Evolutionary conservation across 1,284 basidiomycete species (phyloP).

Genomic region (Cryptococcus sp.): DNA sequence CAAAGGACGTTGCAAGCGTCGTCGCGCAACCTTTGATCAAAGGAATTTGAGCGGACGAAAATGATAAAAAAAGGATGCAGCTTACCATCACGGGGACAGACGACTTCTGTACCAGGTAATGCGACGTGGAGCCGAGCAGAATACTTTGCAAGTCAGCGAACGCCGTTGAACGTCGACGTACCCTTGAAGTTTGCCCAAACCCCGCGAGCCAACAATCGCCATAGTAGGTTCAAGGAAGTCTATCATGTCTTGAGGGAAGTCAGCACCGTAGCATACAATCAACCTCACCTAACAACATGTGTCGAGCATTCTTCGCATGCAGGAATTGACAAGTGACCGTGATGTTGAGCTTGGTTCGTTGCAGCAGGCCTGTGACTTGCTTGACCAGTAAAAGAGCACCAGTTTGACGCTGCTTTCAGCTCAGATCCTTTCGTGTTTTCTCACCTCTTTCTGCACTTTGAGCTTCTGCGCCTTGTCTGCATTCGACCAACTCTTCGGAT

Average conservation of each 20-base stretch:
- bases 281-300: constrained; percentile 82
- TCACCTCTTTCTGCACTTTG: constrained; percentile 82
- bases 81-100: constrained; percentile 83
- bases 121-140: constrained; percentile 92
- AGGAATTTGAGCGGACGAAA: not conserved
- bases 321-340: constrained; percentile 89
- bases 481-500: constrained; percentile 67
- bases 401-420: constrained; percentile 69
- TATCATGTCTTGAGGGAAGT: constrained; percentile 66
- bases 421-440: constrained; percentile 16
- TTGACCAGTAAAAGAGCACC: constrained; percentile 81
- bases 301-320: constrained; percentile 90
- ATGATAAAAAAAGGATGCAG: not conserved
- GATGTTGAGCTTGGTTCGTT: constrained; percentile 84
- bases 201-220: constrained; percentile 93
- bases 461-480: constrained; percentile 74
- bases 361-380: constrained; percentile 83
- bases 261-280: not conserved
- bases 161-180: constrained; percentile 48
- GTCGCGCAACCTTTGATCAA: constrained; percentile 62
- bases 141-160: constrained; percentile 61
- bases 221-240: constrained; percentile 89
- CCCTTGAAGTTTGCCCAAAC: constrained; percentile 87
- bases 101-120: constrained; percentile 93
- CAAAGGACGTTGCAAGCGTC: constrained; percentile 73